Percentiles rank a stretch among this genome's conserved stretches.
phyloP scores from a whole-genome alignment of 768 basidiomycete species.

The Hericium erinaceus region DNA sequence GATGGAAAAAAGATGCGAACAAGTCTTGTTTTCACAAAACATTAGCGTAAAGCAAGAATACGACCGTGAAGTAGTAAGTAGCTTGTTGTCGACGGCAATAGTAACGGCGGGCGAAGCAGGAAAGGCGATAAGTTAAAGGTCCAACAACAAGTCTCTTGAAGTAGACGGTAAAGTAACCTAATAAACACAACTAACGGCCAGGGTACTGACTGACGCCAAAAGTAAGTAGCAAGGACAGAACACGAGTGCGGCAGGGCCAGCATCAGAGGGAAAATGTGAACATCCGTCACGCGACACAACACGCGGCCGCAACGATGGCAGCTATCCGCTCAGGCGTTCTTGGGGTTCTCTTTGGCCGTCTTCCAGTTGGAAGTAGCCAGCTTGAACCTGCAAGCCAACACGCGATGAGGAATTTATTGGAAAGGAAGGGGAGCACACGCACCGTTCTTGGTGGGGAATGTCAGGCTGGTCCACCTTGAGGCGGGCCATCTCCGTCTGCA shows the following conservation, averaged over 20 bases:
- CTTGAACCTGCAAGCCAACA: constrained; percentile 47
- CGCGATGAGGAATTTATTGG: constrained; percentile 6
- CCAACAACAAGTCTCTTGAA: neutral
- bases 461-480: constrained; percentile 70
- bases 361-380: constrained; percentile 73
- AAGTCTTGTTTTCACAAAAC: neutral
- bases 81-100: neutral
- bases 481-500: constrained; percentile 73
- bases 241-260: neutral
- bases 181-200: neutral
- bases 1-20: no score
- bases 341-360: constrained; percentile 47
- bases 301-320: neutral
- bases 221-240: neutral
- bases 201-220: neutral
- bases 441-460: constrained; percentile 69
- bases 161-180: neutral
- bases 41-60: neutral
- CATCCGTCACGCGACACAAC: neutral
- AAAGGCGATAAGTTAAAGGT: neutral
- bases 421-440: constrained; percentile 12
- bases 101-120: neutral
- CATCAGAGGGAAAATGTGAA: neutral
- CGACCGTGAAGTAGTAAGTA: neutral
- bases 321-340: constrained; percentile 5